Percentiles rank a stretch among this genome's conserved stretches.
Conservation (phyloP, 139 green algal species). For the Micractinium conductrix region DNA sequence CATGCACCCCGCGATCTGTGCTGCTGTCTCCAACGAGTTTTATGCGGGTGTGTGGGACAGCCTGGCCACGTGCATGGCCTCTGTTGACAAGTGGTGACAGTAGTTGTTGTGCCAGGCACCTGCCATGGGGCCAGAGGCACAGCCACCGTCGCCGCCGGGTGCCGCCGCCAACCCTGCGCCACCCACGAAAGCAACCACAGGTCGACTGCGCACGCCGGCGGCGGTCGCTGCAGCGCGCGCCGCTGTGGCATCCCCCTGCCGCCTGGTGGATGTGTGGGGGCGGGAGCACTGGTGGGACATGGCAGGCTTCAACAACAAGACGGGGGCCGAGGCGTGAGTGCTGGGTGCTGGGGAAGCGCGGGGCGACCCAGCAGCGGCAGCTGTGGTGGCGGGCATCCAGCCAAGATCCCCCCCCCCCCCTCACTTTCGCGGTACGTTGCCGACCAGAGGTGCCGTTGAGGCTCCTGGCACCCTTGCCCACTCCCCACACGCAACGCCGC, state of each 20-base stretch:
- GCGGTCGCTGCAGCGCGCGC: not conserved
- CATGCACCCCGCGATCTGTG: constrained; percentile 19
- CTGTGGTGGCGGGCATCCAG: too few relatives aligned
- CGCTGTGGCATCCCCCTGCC: not conserved
- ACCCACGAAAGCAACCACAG: too few relatives aligned
- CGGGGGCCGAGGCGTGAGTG: not conserved
- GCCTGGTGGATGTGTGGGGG: not conserved
- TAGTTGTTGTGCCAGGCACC: too few relatives aligned
- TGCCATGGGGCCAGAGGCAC: too few relatives aligned
- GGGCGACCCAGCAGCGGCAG: too few relatives aligned
- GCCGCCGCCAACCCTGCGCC: too few relatives aligned
- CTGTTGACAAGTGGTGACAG: too few relatives aligned
- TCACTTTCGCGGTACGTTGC: not conserved
- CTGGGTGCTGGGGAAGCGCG: not conserved
- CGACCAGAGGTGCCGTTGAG: not conserved
- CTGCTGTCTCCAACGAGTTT: not conserved
- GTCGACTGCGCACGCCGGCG: not conserved
- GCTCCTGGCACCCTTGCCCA: not conserved
- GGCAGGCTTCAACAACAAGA: not conserved
- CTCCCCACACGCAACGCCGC: not conserved
- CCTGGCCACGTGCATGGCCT: too few relatives aligned
- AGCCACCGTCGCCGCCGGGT: too few relatives aligned
- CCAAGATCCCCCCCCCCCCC: too few relatives aligned
- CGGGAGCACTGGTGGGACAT: not conserved
- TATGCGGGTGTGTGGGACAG: too few relatives aligned